These are phyloP conservation scores for Vaccinium macrocarpon DNA, from an alignment of 148 eudicot species.

Conservation along the genomic window DNA sequence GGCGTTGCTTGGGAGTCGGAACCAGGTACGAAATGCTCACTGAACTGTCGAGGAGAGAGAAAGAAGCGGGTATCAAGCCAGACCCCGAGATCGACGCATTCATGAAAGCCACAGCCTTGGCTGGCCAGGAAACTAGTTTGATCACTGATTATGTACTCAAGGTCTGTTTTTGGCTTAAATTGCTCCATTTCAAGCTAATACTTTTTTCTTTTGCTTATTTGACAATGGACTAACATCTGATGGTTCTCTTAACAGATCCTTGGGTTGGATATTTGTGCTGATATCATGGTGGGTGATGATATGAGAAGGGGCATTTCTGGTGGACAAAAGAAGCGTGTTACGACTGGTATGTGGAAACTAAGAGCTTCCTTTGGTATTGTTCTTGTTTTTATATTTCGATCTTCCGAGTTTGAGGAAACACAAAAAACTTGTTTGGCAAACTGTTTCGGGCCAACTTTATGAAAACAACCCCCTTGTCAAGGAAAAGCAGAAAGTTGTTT, in stretches of 20 bases:
- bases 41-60: constrained; percentile 33
- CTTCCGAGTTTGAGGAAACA: not conserved
- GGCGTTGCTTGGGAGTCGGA: constrained; percentile 40
- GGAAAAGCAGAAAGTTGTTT: not conserved
- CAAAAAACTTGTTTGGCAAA: not conserved
- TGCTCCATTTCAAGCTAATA: not conserved
- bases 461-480: not conserved
- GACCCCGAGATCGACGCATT: constrained; percentile 36
- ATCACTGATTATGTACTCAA: constrained; percentile 41
- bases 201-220: not conserved
- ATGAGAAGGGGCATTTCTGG: constrained; percentile 7
- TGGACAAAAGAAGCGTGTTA: constrained; percentile 8
- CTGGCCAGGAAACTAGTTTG: constrained; percentile 35
- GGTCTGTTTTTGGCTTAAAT: constrained; percentile 16
- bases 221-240: not conserved
- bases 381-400: not conserved
- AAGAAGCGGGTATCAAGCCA: constrained; percentile 27
- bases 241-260: constrained; percentile 2
- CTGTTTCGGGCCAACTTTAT: not conserved
- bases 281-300: constrained; percentile 9
- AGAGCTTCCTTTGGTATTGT: not conserved
- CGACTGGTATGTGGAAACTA: not conserved
- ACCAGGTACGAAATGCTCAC: constrained; percentile 31
- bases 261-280: constrained; percentile 7
- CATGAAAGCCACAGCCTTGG: constrained; percentile 33